A percentile compares a stretch with the other conserved stretches of the same genome.
phyloP scores from a whole-genome alignment of 1,284 basidiomycete genomes.

The Heterobasidion parviporum region DNA sequence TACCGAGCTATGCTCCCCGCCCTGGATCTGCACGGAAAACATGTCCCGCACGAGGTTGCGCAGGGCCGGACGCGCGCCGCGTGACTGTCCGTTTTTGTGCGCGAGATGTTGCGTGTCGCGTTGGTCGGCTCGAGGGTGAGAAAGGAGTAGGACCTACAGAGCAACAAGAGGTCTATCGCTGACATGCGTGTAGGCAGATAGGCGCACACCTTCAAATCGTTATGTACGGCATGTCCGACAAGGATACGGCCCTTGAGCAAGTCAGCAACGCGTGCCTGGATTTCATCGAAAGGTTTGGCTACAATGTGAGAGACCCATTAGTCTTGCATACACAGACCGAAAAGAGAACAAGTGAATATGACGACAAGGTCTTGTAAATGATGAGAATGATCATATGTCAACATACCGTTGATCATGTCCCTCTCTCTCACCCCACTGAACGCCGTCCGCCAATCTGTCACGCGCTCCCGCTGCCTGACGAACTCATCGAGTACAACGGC shows the following conservation, averaged over 20 bases:
- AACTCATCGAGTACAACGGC: slow-evolving; percentile 78
- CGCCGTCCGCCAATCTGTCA: slow-evolving; percentile 92
- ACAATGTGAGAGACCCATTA: not conserved
- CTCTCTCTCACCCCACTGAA: slow-evolving; percentile 79
- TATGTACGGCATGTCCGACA: slow-evolving; percentile 91
- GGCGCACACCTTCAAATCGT: slow-evolving; percentile 74
- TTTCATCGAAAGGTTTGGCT: slow-evolving; percentile 76
- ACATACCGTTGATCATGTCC: slow-evolving; percentile 67
- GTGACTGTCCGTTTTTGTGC: slow-evolving; percentile 44
- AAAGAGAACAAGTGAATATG: not conserved
- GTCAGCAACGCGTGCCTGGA: slow-evolving; percentile 77
- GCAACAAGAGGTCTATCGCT: not conserved
- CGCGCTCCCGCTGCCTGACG: slow-evolving; percentile 80
- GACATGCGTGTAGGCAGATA: not conserved
- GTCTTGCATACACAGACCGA: not conserved
- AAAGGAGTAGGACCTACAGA: slow-evolving; percentile 75
- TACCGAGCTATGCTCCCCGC: slow-evolving; percentile 84
- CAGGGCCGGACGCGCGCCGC: slow-evolving; percentile 68
- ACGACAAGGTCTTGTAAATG: not conserved
- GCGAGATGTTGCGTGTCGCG: slow-evolving; percentile 80
- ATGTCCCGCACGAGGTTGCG: slow-evolving; percentile 80
- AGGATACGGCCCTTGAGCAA: slow-evolving; percentile 77
- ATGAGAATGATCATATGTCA: not conserved
- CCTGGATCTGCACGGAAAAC: slow-evolving; percentile 79
- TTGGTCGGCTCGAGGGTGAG: slow-evolving; percentile 72